Evolutionary conservation across 768 basidiomycete genomes (phyloP), one percentile per base, ranked within the genome.

Genomic region (Suillus cothurnatus): DNA sequence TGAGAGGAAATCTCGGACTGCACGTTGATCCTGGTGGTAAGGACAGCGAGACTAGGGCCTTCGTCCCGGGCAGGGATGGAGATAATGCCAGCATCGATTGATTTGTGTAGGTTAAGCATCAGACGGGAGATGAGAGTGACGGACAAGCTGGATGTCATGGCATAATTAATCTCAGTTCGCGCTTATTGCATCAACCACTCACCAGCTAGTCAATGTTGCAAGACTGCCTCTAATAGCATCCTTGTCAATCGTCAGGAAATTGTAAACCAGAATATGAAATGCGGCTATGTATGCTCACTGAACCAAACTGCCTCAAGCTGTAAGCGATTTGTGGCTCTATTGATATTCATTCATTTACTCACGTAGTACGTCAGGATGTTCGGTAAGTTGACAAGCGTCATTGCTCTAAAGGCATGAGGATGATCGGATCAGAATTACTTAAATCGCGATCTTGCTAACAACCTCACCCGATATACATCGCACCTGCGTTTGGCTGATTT

Each of bases 131-230:
- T 49, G 47, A 49, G 47, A 23, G 47, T 49, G 3, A 49, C 47
- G 23, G 47, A 49, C 47, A 49, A 3, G 47, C 47, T 49, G 23
- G 34, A 34, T 9, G 12, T 41, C 17, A 45, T 9, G 41, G 67
- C 76, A 58, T 70, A 70, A 15, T 49, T 47, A 15, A 14, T 14
- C 23, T 23, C 5, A 14, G 15, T 49, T 14, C 23, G 23, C 7
- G 47, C 23, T 23, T 7, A 49, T 49, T 23, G 14, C 14, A n/a
- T 6, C n/a, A 23, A 47, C 2, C 45, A 47, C 45, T 47, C 45
- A 47, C 45, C 45, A 47, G 14, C 45, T 23, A n/a, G 45, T 47
- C n/a, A 47, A 47, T 23, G 45, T 12, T 11, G 5, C n/a, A 5
- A 47, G 45, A 11, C 11, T 47, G 12, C 45, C 45, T 6, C n/a